phyloP scores from a whole-genome alignment of 306 rosid species.

The Ammopiptanthus mongolicus region DNA sequence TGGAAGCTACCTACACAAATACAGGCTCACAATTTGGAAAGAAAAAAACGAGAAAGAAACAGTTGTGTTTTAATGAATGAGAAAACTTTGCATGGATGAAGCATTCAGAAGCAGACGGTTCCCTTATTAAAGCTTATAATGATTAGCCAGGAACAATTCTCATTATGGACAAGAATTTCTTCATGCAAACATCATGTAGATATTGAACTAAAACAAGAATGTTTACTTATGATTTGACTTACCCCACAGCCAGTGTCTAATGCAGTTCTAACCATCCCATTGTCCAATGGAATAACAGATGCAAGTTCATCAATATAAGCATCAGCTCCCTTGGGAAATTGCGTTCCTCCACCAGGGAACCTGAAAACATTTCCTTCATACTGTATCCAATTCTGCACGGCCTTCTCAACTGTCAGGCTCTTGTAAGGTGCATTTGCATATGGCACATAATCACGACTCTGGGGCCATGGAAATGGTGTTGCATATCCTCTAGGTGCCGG shows the following conservation, averaged over 20 bases:
- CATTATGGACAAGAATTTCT: background rate
- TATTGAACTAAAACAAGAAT: slow-evolving; percentile 1
- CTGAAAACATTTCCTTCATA: slow-evolving; percentile 79
- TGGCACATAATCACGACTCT: slow-evolving; percentile 77
- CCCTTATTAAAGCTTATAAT: background rate
- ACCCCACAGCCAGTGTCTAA: slow-evolving; percentile 93
- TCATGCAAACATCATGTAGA: background rate
- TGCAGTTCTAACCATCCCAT: slow-evolving; percentile 68
- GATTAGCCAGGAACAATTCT: background rate
- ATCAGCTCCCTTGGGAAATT: slow-evolving; percentile 84
- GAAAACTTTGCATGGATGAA: slow-evolving; percentile 6
- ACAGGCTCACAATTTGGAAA: background rate
- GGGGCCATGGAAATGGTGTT: slow-evolving; percentile 78
- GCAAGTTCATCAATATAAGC: slow-evolving; percentile 74
- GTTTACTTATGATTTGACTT: slow-evolving; percentile 17
- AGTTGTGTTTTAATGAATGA: background rate
- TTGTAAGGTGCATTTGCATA: slow-evolving; percentile 77
- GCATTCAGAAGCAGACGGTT: background rate
- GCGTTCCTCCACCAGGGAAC: slow-evolving; percentile 90
- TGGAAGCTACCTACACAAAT: background rate
- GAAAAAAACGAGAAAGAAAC: background rate
- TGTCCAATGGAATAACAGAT: slow-evolving; percentile 61
- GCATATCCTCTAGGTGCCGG: slow-evolving; percentile 76
- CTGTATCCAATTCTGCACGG: slow-evolving; percentile 86
- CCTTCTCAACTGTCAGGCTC: slow-evolving; percentile 81